A percentile compares a stretch with the other conserved stretches of the same genome.
These are phyloP conservation scores for Aspergillus steynii DNA, from an alignment of 495 filamentous ascomycete species.

Conservation along the genomic window DNA sequence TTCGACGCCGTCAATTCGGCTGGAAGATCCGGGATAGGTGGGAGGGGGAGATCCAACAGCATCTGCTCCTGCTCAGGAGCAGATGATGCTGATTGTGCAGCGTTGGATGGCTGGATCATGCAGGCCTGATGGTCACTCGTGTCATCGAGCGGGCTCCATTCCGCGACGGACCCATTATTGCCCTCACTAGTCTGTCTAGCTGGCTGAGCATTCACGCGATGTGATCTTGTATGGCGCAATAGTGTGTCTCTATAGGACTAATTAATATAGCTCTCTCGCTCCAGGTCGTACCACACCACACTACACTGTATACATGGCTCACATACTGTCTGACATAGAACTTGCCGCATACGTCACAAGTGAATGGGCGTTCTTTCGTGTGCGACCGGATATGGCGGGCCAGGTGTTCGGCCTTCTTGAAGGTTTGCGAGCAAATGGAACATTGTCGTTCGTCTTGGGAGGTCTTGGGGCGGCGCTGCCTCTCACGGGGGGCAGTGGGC, in stretches of 20 bases:
- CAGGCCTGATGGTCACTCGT: neutral
- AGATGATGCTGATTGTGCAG: neutral
- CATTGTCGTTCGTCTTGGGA: conserved; percentile 23
- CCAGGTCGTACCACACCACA: neutral
- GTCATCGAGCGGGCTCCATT: neutral
- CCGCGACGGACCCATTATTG: neutral
- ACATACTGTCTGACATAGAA: conserved; percentile 29
- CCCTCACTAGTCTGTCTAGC: neutral
- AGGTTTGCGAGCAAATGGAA: conserved; percentile 26
- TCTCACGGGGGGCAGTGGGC: conserved; percentile 3
- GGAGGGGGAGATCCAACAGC: neutral
- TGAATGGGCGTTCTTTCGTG: conserved; percentile 36
- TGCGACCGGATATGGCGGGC: conserved; percentile 34
- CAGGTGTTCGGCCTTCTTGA: conserved; percentile 35
- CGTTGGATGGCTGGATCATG: conserved; percentile 1
- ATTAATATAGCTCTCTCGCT: neutral
- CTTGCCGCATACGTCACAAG: conserved; percentile 28
- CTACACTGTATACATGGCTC: neutral
- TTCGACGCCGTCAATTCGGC: no score
- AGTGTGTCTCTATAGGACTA: conserved; percentile 21
- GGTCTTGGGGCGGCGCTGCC: conserved; percentile 9
- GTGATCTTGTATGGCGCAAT: conserved; percentile 23
- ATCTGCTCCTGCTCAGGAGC: neutral
- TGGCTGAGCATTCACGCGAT: conserved; percentile 7
- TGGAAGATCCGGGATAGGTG: neutral